Conservation (phyloP, 1,284 basidiomycete species). For the Apiotrichum siamense region DNA sequence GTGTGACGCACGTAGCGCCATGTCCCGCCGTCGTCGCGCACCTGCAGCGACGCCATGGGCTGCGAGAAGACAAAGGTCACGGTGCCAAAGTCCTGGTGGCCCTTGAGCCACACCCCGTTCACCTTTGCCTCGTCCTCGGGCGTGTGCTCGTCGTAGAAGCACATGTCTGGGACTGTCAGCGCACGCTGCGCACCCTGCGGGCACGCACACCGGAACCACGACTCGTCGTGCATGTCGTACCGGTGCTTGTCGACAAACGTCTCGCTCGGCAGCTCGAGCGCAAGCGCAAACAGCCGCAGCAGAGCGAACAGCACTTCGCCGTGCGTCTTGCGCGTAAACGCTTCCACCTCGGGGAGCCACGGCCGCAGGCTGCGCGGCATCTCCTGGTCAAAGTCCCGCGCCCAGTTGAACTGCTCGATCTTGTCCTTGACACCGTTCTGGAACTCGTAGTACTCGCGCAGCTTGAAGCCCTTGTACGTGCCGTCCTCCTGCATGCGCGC, state of each 20-base stretch:
- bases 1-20: conserved; percentile 25
- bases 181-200: neutral
- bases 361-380: conserved; percentile 17
- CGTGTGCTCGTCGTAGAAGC: conserved; percentile 23
- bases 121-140: conserved; percentile 22
- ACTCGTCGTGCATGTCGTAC: conserved; percentile 20
- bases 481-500: conserved; percentile 17
- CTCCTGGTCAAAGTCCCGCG: conserved; percentile 21
- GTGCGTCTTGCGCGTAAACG: conserved; percentile 18
- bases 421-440: conserved; percentile 25
- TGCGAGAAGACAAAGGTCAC: conserved; percentile 17
- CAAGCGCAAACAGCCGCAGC: conserved; percentile 19
- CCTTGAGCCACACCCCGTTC: conserved; percentile 23
- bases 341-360: conserved; percentile 16
- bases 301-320: conserved; percentile 18
- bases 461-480: conserved; percentile 20
- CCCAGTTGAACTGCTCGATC: conserved; percentile 29
- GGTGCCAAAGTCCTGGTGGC: conserved; percentile 22
- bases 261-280: conserved; percentile 19
- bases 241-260: conserved; percentile 24
- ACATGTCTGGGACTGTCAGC: conserved; percentile 17
- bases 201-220: conserved; percentile 21
- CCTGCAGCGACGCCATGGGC: conserved; percentile 23
- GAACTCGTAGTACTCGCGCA: conserved; percentile 26
- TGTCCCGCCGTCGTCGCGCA: conserved; percentile 16